Conservation (phyloP, 345 rosid genomes). For the Lepidium aucheri region DNA sequence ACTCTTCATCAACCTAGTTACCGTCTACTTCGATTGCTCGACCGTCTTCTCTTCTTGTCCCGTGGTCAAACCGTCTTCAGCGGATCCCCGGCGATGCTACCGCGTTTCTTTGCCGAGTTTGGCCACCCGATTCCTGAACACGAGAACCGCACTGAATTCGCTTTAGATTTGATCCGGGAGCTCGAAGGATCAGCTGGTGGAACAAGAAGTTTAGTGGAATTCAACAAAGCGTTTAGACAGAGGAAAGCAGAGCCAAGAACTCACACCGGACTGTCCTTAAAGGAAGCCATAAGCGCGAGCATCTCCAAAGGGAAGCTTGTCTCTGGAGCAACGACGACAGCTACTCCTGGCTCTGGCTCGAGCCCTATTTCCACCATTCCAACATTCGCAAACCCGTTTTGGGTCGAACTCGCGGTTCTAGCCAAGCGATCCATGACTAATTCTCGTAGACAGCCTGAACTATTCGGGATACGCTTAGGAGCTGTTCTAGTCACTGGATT, state of each 20-base stretch:
- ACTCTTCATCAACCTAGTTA: constrained; percentile 88
- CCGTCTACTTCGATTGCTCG: constrained; percentile 57
- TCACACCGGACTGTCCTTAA: constrained; percentile 10
- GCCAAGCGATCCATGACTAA: constrained; percentile 36
- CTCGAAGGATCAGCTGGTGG: constrained; percentile 86
- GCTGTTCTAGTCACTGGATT: constrained; percentile 39
- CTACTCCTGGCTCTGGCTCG: not conserved
- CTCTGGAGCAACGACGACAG: constrained; percentile 17
- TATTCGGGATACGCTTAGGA: constrained; percentile 23
- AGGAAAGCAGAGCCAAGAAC: constrained; percentile 26
- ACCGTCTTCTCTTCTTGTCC: constrained; percentile 63
- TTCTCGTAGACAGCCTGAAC: constrained; percentile 27
- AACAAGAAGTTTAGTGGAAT: constrained; percentile 67
- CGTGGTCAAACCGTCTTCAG: constrained; percentile 90
- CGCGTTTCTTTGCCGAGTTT: constrained; percentile 51
- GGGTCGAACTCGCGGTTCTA: constrained; percentile 20
- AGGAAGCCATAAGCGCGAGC: constrained; percentile 29
- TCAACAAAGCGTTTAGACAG: constrained; percentile 32
- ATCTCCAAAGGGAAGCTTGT: constrained; percentile 28
- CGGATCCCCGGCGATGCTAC: constrained; percentile 57
- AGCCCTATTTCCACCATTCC: constrained; percentile 19
- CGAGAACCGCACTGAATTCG: constrained; percentile 87
- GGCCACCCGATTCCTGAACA: constrained; percentile 81
- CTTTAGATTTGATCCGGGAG: constrained; percentile 68
- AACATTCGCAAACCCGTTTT: constrained; percentile 27